Conservation (phyloP, 306 rosid species). For the Psophocarpus tetragonolobus region DNA sequence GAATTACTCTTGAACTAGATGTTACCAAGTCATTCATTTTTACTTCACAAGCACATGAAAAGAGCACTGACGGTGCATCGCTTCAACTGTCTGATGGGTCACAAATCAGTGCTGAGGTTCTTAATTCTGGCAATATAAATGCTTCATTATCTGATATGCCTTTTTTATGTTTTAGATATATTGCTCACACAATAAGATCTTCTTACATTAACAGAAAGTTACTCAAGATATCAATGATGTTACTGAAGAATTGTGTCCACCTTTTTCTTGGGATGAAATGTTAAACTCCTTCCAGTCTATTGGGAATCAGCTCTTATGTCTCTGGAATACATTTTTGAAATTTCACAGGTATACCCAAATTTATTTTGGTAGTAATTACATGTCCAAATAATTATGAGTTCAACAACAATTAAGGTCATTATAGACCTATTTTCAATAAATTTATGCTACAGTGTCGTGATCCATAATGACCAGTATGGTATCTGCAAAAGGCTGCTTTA, state of each 20-base stretch:
- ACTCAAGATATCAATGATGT: conserved; percentile 32
- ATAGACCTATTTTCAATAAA: background rate
- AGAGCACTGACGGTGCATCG: conserved; percentile 34
- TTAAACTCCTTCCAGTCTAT: conserved; percentile 47
- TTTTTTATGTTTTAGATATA: conserved; percentile 10
- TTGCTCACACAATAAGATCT: conserved; percentile 3
- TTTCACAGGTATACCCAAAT: conserved; percentile 69
- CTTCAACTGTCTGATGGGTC: conserved; percentile 45
- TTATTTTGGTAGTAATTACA: conserved; percentile 13
- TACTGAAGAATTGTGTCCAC: conserved; percentile 40
- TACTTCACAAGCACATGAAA: conserved; percentile 40
- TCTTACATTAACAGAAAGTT: conserved; percentile 46
- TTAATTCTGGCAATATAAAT: conserved; percentile 29
- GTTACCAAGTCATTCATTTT: conserved; percentile 46
- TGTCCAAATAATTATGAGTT: conserved; percentile 12
- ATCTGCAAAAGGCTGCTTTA: conserved; percentile 5
- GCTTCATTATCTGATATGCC: conserved; percentile 36
- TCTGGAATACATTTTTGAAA: conserved; percentile 78
- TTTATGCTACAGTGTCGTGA: background rate
- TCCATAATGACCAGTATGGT: conserved; percentile 21
- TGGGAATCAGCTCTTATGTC: conserved; percentile 66
- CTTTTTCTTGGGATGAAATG: conserved; percentile 50
- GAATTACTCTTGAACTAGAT: conserved; percentile 53
- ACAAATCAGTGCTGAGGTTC: conserved; percentile 65
- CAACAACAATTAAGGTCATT: background rate